These are phyloP conservation scores for Papiliotrema fonsecae DNA, from an alignment of 1,284 basidiomycete species.

Conservation along the genomic window DNA sequence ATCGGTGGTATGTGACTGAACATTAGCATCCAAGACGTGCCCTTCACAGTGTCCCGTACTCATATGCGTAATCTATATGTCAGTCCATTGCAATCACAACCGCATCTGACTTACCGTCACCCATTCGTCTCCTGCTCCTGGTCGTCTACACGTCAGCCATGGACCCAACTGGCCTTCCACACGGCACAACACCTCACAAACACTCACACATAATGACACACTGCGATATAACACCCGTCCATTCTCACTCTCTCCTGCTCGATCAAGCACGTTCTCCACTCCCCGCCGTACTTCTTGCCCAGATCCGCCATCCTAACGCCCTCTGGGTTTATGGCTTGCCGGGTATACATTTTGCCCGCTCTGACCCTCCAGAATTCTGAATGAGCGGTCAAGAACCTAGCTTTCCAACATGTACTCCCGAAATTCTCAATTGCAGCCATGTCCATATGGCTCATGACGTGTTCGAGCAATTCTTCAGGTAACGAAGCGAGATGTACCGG, in stretches of 20 bases:
- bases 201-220: conserved; percentile 64
- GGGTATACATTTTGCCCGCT: conserved; percentile 60
- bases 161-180: conserved; percentile 1
- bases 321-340: conserved; percentile 52
- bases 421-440: conserved; percentile 69
- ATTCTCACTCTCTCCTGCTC: conserved; percentile 75
- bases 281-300: conserved; percentile 54
- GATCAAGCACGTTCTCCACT: conserved; percentile 70
- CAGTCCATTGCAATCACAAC: background rate
- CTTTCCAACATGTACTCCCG: conserved; percentile 64
- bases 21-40: background rate
- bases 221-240: conserved; percentile 84
- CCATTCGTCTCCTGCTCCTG: conserved; percentile 74
- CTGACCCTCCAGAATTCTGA: conserved; percentile 58
- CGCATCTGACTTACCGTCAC: conserved; percentile 59
- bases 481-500: conserved; percentile 57
- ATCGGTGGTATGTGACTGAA: conserved; percentile 49
- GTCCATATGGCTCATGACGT: conserved; percentile 58
- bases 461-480: conserved; percentile 70
- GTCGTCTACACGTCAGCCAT: conserved; percentile 55
- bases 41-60: conserved; percentile 20
- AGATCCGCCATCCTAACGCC: conserved; percentile 43
- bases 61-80: conserved; percentile 40
- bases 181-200: background rate
- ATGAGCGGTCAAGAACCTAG: conserved; percentile 64